Evolutionary conservation across 129 eudicot genomes (phyloP).

Genomic region (Heracleum sosnowskyi): DNA sequence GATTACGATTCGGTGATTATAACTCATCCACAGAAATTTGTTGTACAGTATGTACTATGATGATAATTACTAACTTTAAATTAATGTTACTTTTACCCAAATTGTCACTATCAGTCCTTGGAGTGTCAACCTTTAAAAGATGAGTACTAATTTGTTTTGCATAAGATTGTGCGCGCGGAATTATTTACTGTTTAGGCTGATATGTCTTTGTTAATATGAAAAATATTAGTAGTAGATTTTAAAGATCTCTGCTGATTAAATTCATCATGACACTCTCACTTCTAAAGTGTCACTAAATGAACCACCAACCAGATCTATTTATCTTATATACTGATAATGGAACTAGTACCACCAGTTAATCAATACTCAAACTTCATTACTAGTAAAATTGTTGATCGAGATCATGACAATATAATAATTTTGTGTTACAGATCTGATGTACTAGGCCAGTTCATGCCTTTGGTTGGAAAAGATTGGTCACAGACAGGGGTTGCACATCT

Average conservation of each 20-base stretch:
- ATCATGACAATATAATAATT: neutral
- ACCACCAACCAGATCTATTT: neutral
- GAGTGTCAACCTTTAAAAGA: neutral
- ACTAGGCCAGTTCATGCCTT: constrained; percentile 99
- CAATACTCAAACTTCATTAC: neutral
- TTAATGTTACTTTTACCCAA: neutral
- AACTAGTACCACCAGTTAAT: neutral
- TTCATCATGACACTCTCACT: neutral
- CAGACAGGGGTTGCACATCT: constrained; percentile 96
- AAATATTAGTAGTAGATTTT: neutral
- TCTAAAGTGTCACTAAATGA: neutral
- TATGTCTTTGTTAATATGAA: neutral
- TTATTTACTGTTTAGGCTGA: neutral
- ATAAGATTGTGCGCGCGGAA: neutral
- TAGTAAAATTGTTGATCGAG: neutral
- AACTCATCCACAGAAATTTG: neutral
- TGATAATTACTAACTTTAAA: neutral
- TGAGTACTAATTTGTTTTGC: neutral
- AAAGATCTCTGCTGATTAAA: neutral
- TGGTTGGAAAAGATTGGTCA: constrained; percentile 97
- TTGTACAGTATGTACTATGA: neutral
- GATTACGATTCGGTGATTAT: neutral
- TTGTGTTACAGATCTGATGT: constrained; percentile 76
- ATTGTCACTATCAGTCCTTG: neutral
- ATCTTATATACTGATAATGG: neutral